Percentiles rank a stretch among this genome's conserved stretches.
Evolutionary conservation across 371 early-diverging fungal genomes (phyloP).

Genomic region (Syncephalastrum racemosum): DNA sequence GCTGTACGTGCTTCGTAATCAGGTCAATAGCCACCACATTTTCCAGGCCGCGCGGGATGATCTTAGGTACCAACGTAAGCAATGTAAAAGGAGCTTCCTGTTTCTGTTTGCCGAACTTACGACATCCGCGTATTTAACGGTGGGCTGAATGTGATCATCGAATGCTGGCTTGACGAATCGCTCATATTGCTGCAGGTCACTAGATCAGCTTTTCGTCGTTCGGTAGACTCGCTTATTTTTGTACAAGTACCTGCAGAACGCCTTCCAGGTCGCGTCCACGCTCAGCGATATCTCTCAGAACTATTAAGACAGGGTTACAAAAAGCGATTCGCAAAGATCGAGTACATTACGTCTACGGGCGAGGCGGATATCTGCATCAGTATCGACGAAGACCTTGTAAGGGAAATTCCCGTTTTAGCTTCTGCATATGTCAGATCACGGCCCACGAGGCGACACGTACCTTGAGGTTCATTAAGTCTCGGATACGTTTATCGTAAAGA

Average conservation of each 20-base stretch:
- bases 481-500: slow-evolving; percentile 76
- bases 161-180: slow-evolving; percentile 92
- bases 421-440: neutral
- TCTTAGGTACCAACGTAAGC: slow-evolving; percentile 32
- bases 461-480: slow-evolving; percentile 89
- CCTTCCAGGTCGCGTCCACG: slow-evolving; percentile 85
- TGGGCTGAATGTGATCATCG: slow-evolving; percentile 86
- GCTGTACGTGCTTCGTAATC: slow-evolving; percentile 82
- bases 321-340: neutral
- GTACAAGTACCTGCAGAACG: slow-evolving; percentile 61
- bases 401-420: neutral
- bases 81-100: neutral
- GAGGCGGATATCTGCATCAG: slow-evolving; percentile 89
- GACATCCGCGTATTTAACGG: slow-evolving; percentile 87
- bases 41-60: slow-evolving; percentile 88
- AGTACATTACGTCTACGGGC: slow-evolving; percentile 72
- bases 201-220: neutral
- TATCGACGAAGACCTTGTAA: slow-evolving; percentile 86
- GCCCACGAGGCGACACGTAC: slow-evolving; percentile 31
- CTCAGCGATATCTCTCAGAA: slow-evolving; percentile 88
- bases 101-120: slow-evolving; percentile 28
- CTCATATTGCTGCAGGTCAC: slow-evolving; percentile 66
- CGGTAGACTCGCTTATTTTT: neutral
- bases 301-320: slow-evolving; percentile 24
- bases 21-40: slow-evolving; percentile 91